Conservation (phyloP, 495 filamentous ascomycete species). For the Penicillium canariense region DNA sequence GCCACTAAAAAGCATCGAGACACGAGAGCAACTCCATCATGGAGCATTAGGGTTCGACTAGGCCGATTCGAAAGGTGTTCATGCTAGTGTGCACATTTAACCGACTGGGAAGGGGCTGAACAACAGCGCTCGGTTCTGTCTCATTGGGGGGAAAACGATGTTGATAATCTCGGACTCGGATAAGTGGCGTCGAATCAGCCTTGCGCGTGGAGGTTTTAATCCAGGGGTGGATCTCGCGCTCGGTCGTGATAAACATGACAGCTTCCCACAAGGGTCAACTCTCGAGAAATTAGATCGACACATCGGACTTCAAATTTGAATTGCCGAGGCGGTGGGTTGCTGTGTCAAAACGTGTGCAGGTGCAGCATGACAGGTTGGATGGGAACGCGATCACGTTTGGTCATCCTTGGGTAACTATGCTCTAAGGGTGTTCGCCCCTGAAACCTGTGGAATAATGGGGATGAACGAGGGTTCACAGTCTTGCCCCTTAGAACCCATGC, state of each 20-base stretch:
- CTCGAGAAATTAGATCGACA: not conserved
- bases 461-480: too few relatives aligned
- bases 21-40: not conserved
- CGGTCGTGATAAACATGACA: not conserved
- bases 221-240: not conserved
- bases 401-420: too few relatives aligned
- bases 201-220: not conserved
- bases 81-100: not conserved
- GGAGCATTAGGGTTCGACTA: conserved; percentile 1
- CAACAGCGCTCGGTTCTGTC: not conserved
- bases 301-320: not conserved
- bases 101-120: not conserved
- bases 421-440: too few relatives aligned
- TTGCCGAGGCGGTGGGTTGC: not conserved
- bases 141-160: not conserved
- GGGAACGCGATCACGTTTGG: too few relatives aligned
- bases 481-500: not conserved
- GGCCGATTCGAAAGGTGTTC: not conserved
- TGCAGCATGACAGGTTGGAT: not conserved
- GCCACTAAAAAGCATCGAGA: not conserved
- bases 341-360: not conserved
- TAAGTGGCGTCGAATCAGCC: not conserved
- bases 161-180: not conserved
- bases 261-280: conserved; percentile 4
- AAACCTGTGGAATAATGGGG: too few relatives aligned